Conservation (phyloP, 176 grass and related monocot genomes). For the Melocanna baccifera region DNA sequence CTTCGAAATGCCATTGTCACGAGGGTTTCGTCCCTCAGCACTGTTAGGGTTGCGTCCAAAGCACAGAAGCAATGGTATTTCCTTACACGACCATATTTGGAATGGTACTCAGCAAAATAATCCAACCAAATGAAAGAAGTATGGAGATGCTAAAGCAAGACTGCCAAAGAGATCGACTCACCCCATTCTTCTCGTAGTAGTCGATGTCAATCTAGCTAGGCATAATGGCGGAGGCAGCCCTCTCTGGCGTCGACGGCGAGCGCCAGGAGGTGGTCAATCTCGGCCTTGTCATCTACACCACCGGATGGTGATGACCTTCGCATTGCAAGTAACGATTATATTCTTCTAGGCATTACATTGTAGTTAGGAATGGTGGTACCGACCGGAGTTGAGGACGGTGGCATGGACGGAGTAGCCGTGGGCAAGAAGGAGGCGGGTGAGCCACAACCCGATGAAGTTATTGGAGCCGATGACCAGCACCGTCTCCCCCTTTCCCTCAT, state of each 20-base stretch:
- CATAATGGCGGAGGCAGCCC: slow-evolving; percentile 44
- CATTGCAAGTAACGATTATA: not conserved
- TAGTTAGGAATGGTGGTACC: not conserved
- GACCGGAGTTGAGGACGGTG: slow-evolving; percentile 69
- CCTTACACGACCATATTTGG: no score
- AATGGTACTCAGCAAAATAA: no score
- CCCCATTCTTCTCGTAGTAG: slow-evolving; percentile 74
- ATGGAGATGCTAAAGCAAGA: not conserved
- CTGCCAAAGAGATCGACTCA: slow-evolving; percentile 12
- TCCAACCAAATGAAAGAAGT: not conserved
- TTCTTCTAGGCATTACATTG: not conserved
- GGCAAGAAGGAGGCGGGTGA: slow-evolving; percentile 58
- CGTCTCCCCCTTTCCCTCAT: slow-evolving; percentile 10
- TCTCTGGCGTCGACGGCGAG: slow-evolving; percentile 37
- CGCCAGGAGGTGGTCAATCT: slow-evolving; percentile 75
- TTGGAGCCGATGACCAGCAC: slow-evolving; percentile 80
- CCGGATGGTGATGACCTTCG: not conserved
- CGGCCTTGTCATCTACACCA: slow-evolving; percentile 57
- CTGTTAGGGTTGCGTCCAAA: no score
- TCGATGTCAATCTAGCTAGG: slow-evolving; percentile 60
- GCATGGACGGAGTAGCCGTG: slow-evolving; percentile 73
- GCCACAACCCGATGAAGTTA: slow-evolving; percentile 77
- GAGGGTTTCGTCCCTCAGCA: no score
- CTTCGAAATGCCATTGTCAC: no score
- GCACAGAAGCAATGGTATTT: no score